Conservation (phyloP, 2,329 filamentous ascomycete genomes). For the Atkinsonella hypoxylon region DNA sequence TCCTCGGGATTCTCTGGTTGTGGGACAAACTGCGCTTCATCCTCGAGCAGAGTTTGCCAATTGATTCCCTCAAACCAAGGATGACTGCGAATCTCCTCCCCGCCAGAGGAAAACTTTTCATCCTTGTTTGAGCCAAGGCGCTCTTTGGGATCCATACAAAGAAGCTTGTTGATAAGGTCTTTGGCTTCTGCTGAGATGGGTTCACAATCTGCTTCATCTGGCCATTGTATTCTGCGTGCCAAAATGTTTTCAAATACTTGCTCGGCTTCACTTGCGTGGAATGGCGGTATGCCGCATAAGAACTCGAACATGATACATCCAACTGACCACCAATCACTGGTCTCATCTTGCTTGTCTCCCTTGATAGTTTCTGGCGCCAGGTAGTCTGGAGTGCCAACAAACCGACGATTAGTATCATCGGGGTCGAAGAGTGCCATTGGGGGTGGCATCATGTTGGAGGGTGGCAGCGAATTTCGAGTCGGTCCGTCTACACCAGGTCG, state of each 20-base stretch:
- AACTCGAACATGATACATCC: constrained; percentile 98
- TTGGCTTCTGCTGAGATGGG: constrained; percentile 73
- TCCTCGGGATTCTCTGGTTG: constrained; percentile 89
- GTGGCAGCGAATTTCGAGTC: constrained; percentile 23
- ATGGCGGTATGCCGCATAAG: constrained; percentile 83
- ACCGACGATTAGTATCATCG: constrained; percentile 81
- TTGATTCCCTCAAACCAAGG: constrained; percentile 79
- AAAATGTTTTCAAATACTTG: constrained; percentile 96
- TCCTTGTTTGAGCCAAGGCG: constrained; percentile 77
- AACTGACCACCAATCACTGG: constrained; percentile 99
- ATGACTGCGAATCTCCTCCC: constrained; percentile 82
- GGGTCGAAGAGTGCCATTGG: constrained; percentile 94
- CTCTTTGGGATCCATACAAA: constrained; percentile 72
- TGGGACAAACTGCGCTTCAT: constrained; percentile 91
- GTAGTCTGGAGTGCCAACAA: constrained; percentile 95
- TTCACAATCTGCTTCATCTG: constrained; percentile 65
- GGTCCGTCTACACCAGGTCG: constrained; percentile 23
- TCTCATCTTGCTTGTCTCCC: constrained; percentile 89
- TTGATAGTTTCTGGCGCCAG: constrained; percentile 94
- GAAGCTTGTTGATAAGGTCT: constrained; percentile 84
- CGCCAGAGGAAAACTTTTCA: constrained; percentile 72
- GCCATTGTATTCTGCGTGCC: constrained; percentile 82
- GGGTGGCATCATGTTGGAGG: constrained; percentile 67
- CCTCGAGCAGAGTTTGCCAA: constrained; percentile 85
- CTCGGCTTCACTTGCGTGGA: constrained; percentile 81